Conservation (phyloP, 345 rosid species). For the Geranium brycei region DNA sequence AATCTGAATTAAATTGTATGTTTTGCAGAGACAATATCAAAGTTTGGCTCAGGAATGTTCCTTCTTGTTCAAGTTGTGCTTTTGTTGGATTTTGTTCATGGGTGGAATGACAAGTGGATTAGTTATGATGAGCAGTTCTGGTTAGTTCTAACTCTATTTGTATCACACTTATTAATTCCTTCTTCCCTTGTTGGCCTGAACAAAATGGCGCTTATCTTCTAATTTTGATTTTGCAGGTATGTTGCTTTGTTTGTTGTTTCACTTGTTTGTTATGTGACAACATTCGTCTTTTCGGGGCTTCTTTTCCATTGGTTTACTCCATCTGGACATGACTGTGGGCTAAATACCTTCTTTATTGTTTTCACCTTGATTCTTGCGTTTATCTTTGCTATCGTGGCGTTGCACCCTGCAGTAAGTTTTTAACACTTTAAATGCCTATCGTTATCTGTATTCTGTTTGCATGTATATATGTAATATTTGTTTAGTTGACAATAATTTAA, state of each 20-base stretch:
- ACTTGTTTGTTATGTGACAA: slow-evolving; percentile 67
- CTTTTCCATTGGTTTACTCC: slow-evolving; percentile 97
- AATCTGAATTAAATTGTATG: neutral
- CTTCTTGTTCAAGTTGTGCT: slow-evolving; percentile 98
- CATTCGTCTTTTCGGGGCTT: slow-evolving; percentile 86
- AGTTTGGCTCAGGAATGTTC: slow-evolving; percentile 93
- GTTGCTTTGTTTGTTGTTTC: slow-evolving; percentile 68
- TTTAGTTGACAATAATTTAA: no score
- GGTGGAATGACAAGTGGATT: slow-evolving; percentile 99
- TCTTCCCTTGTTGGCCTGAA: neutral
- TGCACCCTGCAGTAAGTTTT: slow-evolving; percentile 86
- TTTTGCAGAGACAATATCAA: slow-evolving; percentile 64
- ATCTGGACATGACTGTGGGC: slow-evolving; percentile 93
- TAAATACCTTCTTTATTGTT: slow-evolving; percentile 76
- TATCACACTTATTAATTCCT: neutral
- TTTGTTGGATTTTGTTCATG: slow-evolving; percentile 93
- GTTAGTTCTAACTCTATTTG: slow-evolving; percentile 31
- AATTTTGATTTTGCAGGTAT: slow-evolving; percentile 35
- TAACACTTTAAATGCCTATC: neutral
- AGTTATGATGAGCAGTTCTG: slow-evolving; percentile 94
- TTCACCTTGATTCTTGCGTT: slow-evolving; percentile 56
- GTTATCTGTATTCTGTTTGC: neutral
- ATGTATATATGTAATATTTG: no score
- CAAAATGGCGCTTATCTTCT: neutral
- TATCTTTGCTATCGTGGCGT: slow-evolving; percentile 61